phyloP scores from a whole-genome alignment of 2,329 filamentous ascomycete genomes.

The Apiospora arundinis region DNA sequence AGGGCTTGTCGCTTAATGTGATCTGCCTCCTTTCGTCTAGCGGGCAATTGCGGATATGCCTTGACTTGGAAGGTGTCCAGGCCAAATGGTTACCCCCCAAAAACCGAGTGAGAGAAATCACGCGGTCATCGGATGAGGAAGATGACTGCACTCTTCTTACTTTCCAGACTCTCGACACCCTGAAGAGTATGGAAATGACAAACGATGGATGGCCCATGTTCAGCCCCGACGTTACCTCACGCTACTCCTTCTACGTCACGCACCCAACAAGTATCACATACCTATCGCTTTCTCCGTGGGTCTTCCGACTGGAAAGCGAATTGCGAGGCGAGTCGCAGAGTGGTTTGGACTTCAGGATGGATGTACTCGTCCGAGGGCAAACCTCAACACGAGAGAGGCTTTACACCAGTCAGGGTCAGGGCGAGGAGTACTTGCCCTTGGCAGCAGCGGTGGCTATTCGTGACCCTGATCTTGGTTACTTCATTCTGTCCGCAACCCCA shows the following conservation, averaged over 20 bases:
- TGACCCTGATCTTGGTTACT: constrained; percentile 69
- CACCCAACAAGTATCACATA: constrained; percentile 66
- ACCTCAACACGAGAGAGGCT: constrained; percentile 62
- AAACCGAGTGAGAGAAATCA: constrained; percentile 52
- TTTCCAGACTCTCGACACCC: constrained; percentile 68
- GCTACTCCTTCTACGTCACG: constrained; percentile 69
- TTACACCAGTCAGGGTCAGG: constrained; percentile 56
- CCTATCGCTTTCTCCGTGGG: constrained; percentile 66
- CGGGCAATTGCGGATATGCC: constrained; percentile 65
- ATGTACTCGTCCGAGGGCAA: constrained; percentile 64
- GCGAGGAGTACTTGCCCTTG: constrained; percentile 55
- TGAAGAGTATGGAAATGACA: constrained; percentile 59
- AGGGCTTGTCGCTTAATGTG: constrained; percentile 65
- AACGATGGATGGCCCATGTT: constrained; percentile 68
- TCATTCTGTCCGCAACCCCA: constrained; percentile 64
- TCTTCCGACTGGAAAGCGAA: constrained; percentile 68
- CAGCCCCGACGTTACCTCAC: constrained; percentile 64
- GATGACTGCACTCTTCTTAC: constrained; percentile 59
- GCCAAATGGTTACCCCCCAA: constrained; percentile 70
- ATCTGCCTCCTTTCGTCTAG: constrained; percentile 66
- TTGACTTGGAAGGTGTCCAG: constrained; percentile 67
- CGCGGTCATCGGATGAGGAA: constrained; percentile 45
- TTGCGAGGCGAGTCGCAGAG: constrained; percentile 61
- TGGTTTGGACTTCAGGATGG: constrained; percentile 67
- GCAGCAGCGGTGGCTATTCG: constrained; percentile 60